Evolutionary conservation across 768 basidiomycete genomes (phyloP), one percentile per base, ranked within the genome.

Genomic region (Tulasnella sp.): DNA sequence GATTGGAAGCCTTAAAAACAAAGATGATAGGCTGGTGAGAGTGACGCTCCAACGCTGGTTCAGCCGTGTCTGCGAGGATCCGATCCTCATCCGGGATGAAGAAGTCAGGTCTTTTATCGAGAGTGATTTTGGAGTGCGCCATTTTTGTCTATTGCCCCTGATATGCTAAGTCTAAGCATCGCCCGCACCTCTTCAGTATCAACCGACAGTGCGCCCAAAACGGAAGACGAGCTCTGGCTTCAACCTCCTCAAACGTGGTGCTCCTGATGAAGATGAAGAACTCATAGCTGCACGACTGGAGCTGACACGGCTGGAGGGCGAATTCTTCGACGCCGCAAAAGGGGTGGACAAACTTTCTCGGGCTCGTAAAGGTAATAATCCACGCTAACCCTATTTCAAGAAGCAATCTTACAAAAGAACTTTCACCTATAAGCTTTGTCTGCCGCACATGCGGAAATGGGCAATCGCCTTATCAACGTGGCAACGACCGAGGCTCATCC

Each of bases 41-140:
- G 86, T 94, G 62, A 91, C 94, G 80, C 76, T 98, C 21, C 96
- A 98, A 72, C 77, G 89, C 62, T 99, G 96, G 95, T 79, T 96
- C 56, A 84, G 88, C 10, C 77, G 96, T 58, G 82, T 98, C 30
- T 95, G 88, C 73, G 92, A 94, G 69, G 92, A 98, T 69, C 83
- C 84, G 1, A 89, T 96, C 55, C 72, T 97, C 29, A 73, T 90
- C 42, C 75, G 83, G 58, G 95, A 98, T 66, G 96, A 98, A 67
- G 96, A 99, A 69, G 71, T 97, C 61, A 83, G 95, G 29, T 86
- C 86, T 15, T 99, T 99, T 70, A 81, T 99, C 62, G 96, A 99
- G 73, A 93, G 85, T 65, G 95, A 98, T 71, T 99, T 98, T 74
- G 96, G 96, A 3, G 77, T 78, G 61, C 63, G 76, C 70, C 4